A percentile compares a stretch with the other conserved stretches of the same genome.
phyloP scores from a whole-genome alignment of 257 asterid genomes.

The Thymus mandschuricus region DNA sequence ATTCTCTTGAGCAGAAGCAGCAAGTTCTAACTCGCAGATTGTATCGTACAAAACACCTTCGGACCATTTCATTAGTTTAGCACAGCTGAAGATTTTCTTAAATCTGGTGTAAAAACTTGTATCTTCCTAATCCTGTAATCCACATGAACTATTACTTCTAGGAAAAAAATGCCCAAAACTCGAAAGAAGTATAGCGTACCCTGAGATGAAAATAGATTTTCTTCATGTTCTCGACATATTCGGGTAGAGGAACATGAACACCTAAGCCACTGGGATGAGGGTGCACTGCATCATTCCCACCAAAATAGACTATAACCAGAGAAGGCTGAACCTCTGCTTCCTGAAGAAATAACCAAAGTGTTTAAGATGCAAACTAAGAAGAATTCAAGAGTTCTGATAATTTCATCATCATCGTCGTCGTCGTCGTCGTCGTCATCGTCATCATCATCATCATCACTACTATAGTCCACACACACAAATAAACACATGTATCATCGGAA shows the following conservation, averaged over 20 bases:
- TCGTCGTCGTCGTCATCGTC: no score
- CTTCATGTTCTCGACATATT: slow-evolving; percentile 81
- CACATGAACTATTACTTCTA: neutral
- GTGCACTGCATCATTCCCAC: slow-evolving; percentile 77
- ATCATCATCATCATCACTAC: neutral
- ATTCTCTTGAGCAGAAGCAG: neutral
- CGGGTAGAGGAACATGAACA: slow-evolving; percentile 80
- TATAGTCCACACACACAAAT: neutral
- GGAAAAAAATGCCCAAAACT: neutral
- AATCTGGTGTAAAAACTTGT: neutral
- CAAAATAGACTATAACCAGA: slow-evolving; percentile 78
- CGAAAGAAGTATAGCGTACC: slow-evolving; percentile 30
- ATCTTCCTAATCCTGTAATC: neutral
- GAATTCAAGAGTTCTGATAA: neutral
- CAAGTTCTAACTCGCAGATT: neutral
- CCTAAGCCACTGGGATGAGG: slow-evolving; percentile 80
- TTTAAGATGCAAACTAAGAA: no score
- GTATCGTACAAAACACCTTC: neutral
- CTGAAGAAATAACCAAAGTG: slow-evolving; percentile 39
- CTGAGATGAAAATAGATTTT: slow-evolving; percentile 61
- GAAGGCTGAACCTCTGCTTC: slow-evolving; percentile 71
- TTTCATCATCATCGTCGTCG: no score
- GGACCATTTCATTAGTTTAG: neutral
- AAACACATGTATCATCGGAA: neutral
- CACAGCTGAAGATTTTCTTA: neutral